Percentiles rank a stretch among this genome's conserved stretches.
Evolutionary conservation across 176 grass and related monocot species (phyloP).

Genomic region (bread wheat (Triticum aestivum)): DNA sequence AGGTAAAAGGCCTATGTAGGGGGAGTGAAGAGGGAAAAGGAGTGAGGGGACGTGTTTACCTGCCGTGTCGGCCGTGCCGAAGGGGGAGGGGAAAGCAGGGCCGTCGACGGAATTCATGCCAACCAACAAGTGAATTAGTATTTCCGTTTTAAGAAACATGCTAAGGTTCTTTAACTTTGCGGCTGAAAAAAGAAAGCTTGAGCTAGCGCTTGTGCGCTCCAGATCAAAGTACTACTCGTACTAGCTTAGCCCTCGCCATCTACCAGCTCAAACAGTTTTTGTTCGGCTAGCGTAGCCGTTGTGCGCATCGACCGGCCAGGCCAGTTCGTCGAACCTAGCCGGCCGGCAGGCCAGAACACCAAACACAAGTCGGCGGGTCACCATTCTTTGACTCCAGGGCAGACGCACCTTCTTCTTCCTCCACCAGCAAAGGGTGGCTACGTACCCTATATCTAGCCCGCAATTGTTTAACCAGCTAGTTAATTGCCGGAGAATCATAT

Average conservation of each 20-base stretch:
- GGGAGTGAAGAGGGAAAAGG: neutral
- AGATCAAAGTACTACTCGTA: neutral
- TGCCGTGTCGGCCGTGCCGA: neutral
- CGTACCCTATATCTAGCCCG: neutral
- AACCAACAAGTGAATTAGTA: neutral
- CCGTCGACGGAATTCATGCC: neutral
- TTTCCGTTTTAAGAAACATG: conserved; percentile 1
- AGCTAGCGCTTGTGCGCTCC: neutral
- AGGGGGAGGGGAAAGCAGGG: neutral
- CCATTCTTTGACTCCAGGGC: neutral
- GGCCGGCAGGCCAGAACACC: neutral
- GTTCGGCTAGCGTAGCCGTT: neutral
- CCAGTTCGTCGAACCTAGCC: neutral
- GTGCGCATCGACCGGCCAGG: neutral
- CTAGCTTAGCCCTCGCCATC: neutral
- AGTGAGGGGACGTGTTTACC: neutral
- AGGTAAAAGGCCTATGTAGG: neutral
- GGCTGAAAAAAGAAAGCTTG: neutral
- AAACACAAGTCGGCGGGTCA: neutral
- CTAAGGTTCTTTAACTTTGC: conserved; percentile 6
- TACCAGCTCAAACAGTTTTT: neutral
- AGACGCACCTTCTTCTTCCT: conserved; percentile 17
- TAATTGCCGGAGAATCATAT: conserved; percentile 25
- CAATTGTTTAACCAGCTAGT: neutral
- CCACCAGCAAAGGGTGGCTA: neutral